A percentile compares a stretch with the other conserved stretches of the same genome.
Conservation (phyloP, 2,329 filamentous ascomycete species). For the Penicillium sp. region DNA sequence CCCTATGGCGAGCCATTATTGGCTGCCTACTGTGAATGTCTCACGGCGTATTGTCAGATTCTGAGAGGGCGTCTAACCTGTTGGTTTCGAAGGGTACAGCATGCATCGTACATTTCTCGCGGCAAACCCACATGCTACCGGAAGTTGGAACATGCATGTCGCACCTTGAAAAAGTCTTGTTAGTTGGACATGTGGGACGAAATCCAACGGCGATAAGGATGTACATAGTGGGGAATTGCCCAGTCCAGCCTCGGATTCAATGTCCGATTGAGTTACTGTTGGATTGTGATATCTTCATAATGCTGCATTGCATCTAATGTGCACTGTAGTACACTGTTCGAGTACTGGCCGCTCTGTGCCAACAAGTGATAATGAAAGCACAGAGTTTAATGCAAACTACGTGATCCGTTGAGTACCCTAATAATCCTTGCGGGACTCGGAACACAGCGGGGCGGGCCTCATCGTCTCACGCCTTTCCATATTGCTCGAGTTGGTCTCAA, state of each 20-base stretch:
- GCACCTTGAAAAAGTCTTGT: not conserved
- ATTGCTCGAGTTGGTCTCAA: constrained; percentile 47
- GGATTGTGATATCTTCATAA: not conserved
- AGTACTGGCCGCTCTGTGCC: not conserved
- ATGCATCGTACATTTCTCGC: not conserved
- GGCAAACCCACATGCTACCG: not conserved
- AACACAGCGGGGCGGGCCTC: constrained; percentile 53
- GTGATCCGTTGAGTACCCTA: too few relatives aligned
- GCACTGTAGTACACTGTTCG: too few relatives aligned
- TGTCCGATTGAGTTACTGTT: not conserved
- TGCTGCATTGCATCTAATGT: not conserved
- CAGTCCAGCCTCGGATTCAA: not conserved
- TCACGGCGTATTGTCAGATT: not conserved
- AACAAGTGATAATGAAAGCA: not conserved
- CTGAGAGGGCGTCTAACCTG: not conserved
- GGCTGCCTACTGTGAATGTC: not conserved
- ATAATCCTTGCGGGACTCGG: constrained; percentile 28
- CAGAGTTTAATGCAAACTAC: not conserved
- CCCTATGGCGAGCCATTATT: not conserved
- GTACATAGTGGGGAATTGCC: not conserved
- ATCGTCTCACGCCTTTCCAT: constrained; percentile 47
- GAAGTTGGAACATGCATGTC: not conserved
- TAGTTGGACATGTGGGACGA: not conserved
- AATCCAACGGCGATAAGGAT: not conserved
- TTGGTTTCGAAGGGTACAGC: not conserved